Conservation (phyloP, 148 eudicot species). For the Rhododendron griersonianum region DNA sequence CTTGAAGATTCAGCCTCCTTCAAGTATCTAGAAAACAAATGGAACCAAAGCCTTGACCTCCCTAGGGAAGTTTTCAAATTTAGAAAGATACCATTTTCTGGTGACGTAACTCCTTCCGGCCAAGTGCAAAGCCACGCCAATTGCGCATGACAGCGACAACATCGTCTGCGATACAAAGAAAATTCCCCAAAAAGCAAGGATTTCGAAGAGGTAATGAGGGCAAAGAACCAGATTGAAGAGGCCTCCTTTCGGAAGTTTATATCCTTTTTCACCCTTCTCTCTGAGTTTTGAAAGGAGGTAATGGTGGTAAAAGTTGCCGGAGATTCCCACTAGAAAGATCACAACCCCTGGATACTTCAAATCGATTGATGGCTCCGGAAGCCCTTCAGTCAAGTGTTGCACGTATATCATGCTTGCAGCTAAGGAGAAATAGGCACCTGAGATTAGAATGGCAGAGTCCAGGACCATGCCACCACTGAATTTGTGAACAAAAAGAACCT, state of each 20-base stretch:
- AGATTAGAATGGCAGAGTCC: conserved; percentile 14
- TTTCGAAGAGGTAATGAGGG: conserved; percentile 42
- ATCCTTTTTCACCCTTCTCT: conserved; percentile 21
- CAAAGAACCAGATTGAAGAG: conserved; percentile 35
- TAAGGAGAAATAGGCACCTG: conserved; percentile 12
- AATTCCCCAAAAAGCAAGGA: conserved; percentile 26
- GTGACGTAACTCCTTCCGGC: conserved; percentile 34
- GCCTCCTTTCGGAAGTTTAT: conserved; percentile 36
- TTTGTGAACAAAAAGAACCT: conserved; percentile 31
- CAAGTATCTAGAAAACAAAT: conserved; percentile 26
- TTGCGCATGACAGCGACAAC: conserved; percentile 10
- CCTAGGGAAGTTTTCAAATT: conserved; percentile 35
- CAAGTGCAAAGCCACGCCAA: conserved; percentile 17
- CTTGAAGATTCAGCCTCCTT: background rate
- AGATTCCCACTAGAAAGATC: conserved; percentile 20
- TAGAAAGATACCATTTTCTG: conserved; percentile 35
- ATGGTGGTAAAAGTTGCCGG: conserved; percentile 36
- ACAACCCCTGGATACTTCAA: conserved; percentile 14
- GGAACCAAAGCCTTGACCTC: conserved; percentile 38
- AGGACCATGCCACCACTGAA: conserved; percentile 21
- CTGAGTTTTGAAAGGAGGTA: conserved; percentile 32
- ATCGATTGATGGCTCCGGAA: conserved; percentile 18
- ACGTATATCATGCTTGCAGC: conserved; percentile 14
- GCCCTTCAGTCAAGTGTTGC: conserved; percentile 11
- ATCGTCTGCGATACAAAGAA: conserved; percentile 26